These are phyloP conservation scores for Mycena sp. DNA, from an alignment of 1,284 basidiomycete genomes.

Conservation along the genomic window DNA sequence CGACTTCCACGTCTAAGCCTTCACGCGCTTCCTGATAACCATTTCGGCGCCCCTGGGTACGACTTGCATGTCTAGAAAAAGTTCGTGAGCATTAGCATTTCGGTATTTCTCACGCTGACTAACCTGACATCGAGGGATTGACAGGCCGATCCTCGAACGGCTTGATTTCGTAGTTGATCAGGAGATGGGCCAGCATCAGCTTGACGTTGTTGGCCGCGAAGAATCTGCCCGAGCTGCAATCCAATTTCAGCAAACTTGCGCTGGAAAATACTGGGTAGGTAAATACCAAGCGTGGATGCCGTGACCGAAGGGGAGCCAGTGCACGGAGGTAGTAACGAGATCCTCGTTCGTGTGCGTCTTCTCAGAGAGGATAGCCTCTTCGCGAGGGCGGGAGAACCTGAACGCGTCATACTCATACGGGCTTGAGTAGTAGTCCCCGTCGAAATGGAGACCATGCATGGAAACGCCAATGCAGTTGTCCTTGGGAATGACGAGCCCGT, in stretches of 20 bases:
- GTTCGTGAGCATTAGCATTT: not conserved
- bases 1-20: not conserved
- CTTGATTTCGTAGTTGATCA: conserved; percentile 35
- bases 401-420: conserved; percentile 31
- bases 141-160: too few relatives aligned
- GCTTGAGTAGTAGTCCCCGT: conserved; percentile 41
- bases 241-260: not conserved
- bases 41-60: not conserved
- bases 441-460: conserved; percentile 33
- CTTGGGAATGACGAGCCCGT: conserved; percentile 28
- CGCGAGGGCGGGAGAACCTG: conserved; percentile 28
- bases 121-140: too few relatives aligned
- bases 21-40: not conserved
- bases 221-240: conserved; percentile 33
- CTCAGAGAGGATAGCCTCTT: conserved; percentile 9
- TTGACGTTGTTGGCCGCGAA: conserved; percentile 36
- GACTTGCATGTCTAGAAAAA: not conserved
- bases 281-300: conserved; percentile 28
- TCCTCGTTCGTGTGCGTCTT: conserved; percentile 27
- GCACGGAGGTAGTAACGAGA: conserved; percentile 29
- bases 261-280: not conserved
- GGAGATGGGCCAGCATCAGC: conserved; percentile 31
- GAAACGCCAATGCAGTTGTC: conserved; percentile 25
- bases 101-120: too few relatives aligned
- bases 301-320: conserved; percentile 22